phyloP scores from a whole-genome alignment of 1,139 yeast species.

The Fermentozyma sake region DNA sequence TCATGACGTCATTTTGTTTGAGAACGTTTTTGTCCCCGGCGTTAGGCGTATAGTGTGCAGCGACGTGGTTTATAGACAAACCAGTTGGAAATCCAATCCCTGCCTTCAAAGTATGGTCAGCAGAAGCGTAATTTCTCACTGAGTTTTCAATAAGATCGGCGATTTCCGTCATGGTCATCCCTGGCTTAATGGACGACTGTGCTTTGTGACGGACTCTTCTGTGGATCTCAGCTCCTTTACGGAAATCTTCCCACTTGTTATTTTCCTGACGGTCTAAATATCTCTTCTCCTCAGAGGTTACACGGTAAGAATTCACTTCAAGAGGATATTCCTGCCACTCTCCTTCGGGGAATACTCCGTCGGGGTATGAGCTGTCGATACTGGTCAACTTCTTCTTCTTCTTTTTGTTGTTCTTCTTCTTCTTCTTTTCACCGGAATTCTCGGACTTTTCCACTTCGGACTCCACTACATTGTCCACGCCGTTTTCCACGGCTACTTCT shows the following conservation, averaged over 20 bases:
- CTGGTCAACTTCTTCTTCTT: constrained; percentile 50
- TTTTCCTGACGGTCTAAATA: constrained; percentile 67
- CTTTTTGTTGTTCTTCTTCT: constrained; percentile 29
- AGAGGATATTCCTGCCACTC: constrained; percentile 73
- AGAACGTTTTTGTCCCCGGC: constrained; percentile 85
- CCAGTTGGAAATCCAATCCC: constrained; percentile 99
- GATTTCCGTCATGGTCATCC: constrained; percentile 86
- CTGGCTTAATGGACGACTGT: constrained; percentile 73
- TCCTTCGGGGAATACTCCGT: constrained; percentile 80
- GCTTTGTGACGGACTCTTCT: constrained; percentile 85
- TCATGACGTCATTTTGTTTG: constrained; percentile 86
- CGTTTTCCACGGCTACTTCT: too few relatives aligned
- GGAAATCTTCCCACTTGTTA: constrained; percentile 75
- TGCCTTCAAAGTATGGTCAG: constrained; percentile 60
- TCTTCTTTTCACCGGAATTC: constrained; percentile 9
- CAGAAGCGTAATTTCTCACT: constrained; percentile 67
- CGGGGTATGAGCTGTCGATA: constrained; percentile 65
- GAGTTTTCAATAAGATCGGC: constrained; percentile 88
- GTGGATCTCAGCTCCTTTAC: constrained; percentile 95
- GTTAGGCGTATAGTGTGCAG: constrained; percentile 98
- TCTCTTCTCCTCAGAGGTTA: constrained; percentile 83
- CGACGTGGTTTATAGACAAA: constrained; percentile 84
- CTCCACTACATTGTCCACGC: too few relatives aligned
- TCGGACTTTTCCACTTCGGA: constrained; percentile 5
- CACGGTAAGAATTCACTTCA: constrained; percentile 70